Base-by-base conservation (phyloP, 805 yeast species). In the Candida saitoana region DNA sequence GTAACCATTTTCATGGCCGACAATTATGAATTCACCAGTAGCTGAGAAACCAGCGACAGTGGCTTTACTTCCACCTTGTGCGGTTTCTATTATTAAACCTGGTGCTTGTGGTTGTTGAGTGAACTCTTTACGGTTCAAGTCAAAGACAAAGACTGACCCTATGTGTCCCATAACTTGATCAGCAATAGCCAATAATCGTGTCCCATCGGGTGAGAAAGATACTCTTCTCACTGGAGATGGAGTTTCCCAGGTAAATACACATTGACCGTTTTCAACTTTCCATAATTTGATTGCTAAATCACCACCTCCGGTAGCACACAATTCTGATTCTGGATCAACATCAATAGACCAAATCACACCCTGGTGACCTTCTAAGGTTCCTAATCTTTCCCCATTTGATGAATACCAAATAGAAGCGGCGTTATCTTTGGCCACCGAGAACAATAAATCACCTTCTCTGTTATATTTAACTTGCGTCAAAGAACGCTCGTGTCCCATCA, bases 331-430 rank as follows among this genome's bases (percentile, higher is more conserved):
- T 32, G 69, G 63, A 62, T 87, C 93, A 36, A 89, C 83, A 62
- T 90, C 98, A 50, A 93, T 82, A 25, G 96, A 82, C 93, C 95
- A 88, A 56, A 93, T 83, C 41, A 96, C 86, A 82, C 99, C 99
- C 45, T 76, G 75, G 64, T 93, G 98, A 30, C 74, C 74, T 43
- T 69, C 80, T 52, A 87, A 78, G 46, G 99, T 93, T 39, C 99
- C 99, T 45, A 93, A 67, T 65, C 98, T 80, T 69, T 93, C 99
- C 56, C 99, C 99, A 63, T 90, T 91, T 49, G 85, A 82, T 22
- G 97, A 80, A 67, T 78, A 93, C 97, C 98, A 95, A 47, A 91
- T 83, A 36, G 90, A 83, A 2, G 95, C 96, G 9, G 82, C 79
- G 54, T 77, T 76, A 76, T 93, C 99, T 66, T 93, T 89, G 49